These are phyloP conservation scores for Leucosporidium creatinivorum DNA, from an alignment of 768 basidiomycete genomes.

Conservation along the genomic window DNA sequence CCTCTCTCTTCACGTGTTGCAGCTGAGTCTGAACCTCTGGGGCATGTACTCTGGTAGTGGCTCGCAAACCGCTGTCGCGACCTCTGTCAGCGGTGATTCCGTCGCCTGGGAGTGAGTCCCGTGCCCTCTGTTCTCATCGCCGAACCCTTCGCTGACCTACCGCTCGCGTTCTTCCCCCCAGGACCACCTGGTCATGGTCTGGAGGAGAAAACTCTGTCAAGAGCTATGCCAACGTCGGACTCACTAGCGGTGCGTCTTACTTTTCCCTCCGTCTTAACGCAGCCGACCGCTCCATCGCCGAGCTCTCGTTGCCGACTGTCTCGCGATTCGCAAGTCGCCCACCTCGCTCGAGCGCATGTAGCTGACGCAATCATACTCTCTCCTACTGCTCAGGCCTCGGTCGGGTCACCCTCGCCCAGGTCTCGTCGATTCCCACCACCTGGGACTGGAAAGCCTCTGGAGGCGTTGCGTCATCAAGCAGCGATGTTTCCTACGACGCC, in stretches of 20 bases:
- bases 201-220: background rate
- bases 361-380: background rate
- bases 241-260: background rate
- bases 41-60: background rate
- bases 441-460: background rate
- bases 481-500: background rate
- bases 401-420: background rate
- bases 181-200: background rate
- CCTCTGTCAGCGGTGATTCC: background rate
- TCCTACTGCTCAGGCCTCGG: background rate
- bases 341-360: no score
- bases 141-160: background rate
- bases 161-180: background rate
- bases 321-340: no score
- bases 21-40: background rate
- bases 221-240: background rate
- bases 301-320: no score
- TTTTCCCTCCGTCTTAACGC: background rate
- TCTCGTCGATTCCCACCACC: background rate
- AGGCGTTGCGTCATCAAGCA: background rate
- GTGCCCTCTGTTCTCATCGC: background rate
- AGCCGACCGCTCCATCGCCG: no score
- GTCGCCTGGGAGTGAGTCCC: background rate
- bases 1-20: no score
- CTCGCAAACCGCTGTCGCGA: background rate